Evolutionary conservation across 176 grass and related monocot species (phyloP).

Genomic region (Zea luxurians): DNA sequence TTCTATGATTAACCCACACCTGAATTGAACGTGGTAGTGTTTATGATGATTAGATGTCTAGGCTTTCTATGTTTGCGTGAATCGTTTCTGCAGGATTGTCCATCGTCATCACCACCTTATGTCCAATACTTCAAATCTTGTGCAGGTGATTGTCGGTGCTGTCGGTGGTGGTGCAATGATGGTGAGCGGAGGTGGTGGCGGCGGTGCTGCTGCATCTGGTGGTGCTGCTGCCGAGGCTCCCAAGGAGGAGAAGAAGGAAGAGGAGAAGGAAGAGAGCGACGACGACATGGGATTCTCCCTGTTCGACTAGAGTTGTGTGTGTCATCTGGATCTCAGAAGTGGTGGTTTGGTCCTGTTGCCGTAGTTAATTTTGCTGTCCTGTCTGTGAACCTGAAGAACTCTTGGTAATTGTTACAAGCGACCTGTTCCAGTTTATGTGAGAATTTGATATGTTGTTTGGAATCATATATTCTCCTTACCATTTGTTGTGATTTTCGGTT

Average conservation of each 20-base stretch:
- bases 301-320: constrained; percentile 59
- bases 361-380: constrained; percentile 40
- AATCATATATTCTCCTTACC: not conserved
- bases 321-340: not conserved
- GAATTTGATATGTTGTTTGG: constrained; percentile 3
- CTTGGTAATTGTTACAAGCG: not conserved
- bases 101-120: not conserved
- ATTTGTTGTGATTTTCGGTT: not conserved
- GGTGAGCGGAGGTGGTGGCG: constrained; percentile 43
- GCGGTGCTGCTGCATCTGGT: constrained; percentile 34
- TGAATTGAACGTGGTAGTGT: too few relatives aligned
- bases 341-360: not conserved
- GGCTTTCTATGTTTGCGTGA: not conserved
- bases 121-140: not conserved
- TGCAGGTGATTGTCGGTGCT: constrained; percentile 64
- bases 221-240: constrained; percentile 48
- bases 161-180: constrained; percentile 55
- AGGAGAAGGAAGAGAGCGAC: constrained; percentile 91
- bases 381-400: constrained; percentile 24
- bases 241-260: constrained; percentile 83
- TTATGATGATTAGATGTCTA: not conserved
- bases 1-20: too few relatives aligned
- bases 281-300: constrained; percentile 92
- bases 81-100: not conserved
- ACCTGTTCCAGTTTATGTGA: constrained; percentile 1